phyloP scores from a whole-genome alignment of 140 eudicot genomes.

The Oenanthe javanica region DNA sequence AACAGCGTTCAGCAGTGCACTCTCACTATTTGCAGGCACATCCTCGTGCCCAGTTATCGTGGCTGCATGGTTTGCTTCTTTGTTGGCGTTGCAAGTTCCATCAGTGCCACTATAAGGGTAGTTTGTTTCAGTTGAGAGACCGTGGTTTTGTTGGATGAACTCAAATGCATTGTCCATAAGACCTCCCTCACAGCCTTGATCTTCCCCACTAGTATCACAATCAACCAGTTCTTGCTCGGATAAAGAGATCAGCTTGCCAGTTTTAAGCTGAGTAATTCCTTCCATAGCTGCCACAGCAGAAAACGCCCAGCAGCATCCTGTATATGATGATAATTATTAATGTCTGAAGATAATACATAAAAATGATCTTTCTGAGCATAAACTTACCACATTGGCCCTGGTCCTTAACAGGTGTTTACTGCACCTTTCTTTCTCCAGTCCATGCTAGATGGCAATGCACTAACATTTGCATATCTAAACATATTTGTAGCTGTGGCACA shows the following conservation, averaged over 20 bases:
- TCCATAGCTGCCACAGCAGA: conserved; percentile 7
- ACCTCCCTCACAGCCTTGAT: conserved; percentile 5
- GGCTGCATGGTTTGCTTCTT: conserved; percentile 12
- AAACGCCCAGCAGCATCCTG: conserved; percentile 9
- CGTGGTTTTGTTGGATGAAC: conserved; percentile 6
- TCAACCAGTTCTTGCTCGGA: conserved; percentile 11
- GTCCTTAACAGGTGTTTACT: neutral
- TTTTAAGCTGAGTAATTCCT: neutral
- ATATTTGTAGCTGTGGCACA: neutral
- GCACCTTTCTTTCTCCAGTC: conserved; percentile 10
- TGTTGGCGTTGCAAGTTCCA: conserved; percentile 6
- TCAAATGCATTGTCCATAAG: conserved; percentile 7
- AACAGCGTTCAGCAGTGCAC: conserved; percentile 2
- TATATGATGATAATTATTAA: neutral
- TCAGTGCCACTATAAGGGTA: conserved; percentile 2
- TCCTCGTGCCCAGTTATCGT: neutral
- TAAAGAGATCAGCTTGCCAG: neutral
- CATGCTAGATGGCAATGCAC: neutral
- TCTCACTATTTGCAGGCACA: conserved; percentile 1
- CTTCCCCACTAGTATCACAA: conserved; percentile 1
- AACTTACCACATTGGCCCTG: conserved; percentile 9
- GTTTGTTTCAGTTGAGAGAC: conserved; percentile 3
- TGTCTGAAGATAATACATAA: neutral
- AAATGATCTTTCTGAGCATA: neutral
- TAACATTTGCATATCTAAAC: neutral